Evolutionary conservation across 371 early-diverging fungal genomes (phyloP).

Genomic region (Mucor racemosus): DNA sequence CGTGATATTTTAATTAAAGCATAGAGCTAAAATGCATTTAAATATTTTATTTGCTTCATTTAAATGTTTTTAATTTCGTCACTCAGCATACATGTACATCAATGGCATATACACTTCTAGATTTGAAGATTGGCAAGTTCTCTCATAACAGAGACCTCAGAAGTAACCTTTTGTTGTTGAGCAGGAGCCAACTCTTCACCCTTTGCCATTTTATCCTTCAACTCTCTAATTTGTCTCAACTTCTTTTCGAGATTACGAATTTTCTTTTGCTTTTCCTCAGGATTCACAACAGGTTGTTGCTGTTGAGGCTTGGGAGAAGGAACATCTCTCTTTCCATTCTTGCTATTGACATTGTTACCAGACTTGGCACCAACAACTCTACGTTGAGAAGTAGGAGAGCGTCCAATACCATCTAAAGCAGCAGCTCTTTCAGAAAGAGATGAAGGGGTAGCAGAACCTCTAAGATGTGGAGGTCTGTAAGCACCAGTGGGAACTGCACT

Average conservation of each 20-base stretch:
- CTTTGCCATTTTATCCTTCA: slow-evolving; percentile 75
- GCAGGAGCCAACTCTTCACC: slow-evolving; percentile 86
- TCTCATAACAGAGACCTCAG: slow-evolving; percentile 46
- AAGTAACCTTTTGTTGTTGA: slow-evolving; percentile 61
- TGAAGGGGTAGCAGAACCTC: slow-evolving; percentile 59
- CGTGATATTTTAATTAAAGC: no score
- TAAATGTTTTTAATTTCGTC: no score
- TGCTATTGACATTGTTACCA: slow-evolving; percentile 16
- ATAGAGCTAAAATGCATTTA: no score
- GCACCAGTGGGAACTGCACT: slow-evolving; percentile 62
- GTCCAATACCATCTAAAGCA: slow-evolving; percentile 37
- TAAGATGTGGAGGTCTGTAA: slow-evolving; percentile 81
- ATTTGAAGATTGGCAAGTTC: slow-evolving; percentile 40
- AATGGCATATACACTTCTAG: background rate
- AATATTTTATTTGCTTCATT: no score
- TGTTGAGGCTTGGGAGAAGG: slow-evolving; percentile 15
- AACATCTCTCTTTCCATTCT: slow-evolving; percentile 19
- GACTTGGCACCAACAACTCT: slow-evolving; percentile 43
- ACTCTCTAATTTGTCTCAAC: slow-evolving; percentile 84
- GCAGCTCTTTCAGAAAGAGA: slow-evolving; percentile 48
- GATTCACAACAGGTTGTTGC: slow-evolving; percentile 11
- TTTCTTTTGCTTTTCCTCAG: slow-evolving; percentile 79
- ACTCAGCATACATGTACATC: no score
- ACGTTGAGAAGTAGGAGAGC: slow-evolving; percentile 31
- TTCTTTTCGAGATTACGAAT: slow-evolving; percentile 88